Percentiles rank a stretch among this genome's conserved stretches.
Conservation (phyloP, 1,284 basidiomycete genomes). For the Cutaneotrichosporon mucoides region DNA sequence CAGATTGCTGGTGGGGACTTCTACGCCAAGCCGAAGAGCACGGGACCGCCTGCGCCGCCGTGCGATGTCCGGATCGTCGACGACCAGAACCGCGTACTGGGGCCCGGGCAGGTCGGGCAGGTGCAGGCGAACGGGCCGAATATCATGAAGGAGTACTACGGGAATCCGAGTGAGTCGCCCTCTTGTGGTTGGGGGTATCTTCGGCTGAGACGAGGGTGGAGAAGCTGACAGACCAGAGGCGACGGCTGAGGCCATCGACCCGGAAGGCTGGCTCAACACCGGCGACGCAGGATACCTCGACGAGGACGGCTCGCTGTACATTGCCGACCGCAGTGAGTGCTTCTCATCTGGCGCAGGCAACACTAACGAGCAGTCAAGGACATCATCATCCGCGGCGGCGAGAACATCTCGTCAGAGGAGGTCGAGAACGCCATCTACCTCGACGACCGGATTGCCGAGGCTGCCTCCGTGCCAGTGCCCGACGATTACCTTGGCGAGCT, state of each 20-base stretch:
- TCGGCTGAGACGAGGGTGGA: background rate
- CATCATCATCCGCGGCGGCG: slow-evolving; percentile 46
- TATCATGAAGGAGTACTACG: slow-evolving; percentile 41
- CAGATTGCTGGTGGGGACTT: slow-evolving; percentile 37
- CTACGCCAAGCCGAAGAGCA: slow-evolving; percentile 14
- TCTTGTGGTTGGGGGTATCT: background rate
- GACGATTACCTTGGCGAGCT: slow-evolving; percentile 35
- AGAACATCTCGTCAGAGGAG: slow-evolving; percentile 41
- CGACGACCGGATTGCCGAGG: slow-evolving; percentile 33
- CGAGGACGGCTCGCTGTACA: slow-evolving; percentile 37
- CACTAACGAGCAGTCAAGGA: slow-evolving; percentile 36
- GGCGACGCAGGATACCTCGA: slow-evolving; percentile 41
- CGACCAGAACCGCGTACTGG: slow-evolving; percentile 21
- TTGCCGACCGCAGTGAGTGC: slow-evolving; percentile 39
- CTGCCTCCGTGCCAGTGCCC: slow-evolving; percentile 37
- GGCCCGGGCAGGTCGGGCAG: slow-evolving; percentile 26
- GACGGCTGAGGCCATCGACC: slow-evolving; percentile 18
- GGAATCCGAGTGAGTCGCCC: slow-evolving; percentile 13
- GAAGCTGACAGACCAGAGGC: slow-evolving; percentile 2
- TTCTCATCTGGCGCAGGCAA: slow-evolving; percentile 25
- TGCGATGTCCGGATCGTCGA: slow-evolving; percentile 35
- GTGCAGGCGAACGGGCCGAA: slow-evolving; percentile 38
- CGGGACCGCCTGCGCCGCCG: slow-evolving; percentile 34
- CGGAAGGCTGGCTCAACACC: slow-evolving; percentile 44
- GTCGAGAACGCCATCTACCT: slow-evolving; percentile 44